Evolutionary conservation across 345 rosid genomes (phyloP).

Genomic region (Geranium rotundifolium): DNA sequence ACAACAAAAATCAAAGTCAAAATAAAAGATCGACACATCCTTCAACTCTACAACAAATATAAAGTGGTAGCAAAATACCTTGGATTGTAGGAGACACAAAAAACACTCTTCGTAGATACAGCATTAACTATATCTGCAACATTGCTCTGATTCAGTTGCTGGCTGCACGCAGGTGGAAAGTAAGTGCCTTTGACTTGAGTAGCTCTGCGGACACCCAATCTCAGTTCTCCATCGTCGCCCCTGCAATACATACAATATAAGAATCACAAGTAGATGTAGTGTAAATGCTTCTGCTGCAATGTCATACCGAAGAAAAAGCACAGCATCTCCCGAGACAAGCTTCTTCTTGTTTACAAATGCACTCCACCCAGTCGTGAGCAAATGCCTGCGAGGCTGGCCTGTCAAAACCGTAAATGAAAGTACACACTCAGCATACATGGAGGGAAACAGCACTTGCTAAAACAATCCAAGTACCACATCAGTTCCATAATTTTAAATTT

Average conservation of each 20-base stretch:
- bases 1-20: background rate
- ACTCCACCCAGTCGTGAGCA: slow-evolving; percentile 99
- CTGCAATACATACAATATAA: slow-evolving; percentile 25
- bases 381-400: slow-evolving; percentile 99
- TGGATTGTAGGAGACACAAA: slow-evolving; percentile 84
- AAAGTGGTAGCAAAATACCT: slow-evolving; percentile 35
- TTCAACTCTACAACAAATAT: background rate
- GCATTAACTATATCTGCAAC: slow-evolving; percentile 58
- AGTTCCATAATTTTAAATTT: too few species aligned
- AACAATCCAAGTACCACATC: too few species aligned
- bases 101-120: slow-evolving; percentile 41
- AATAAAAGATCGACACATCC: background rate
- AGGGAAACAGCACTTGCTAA: too few species aligned
- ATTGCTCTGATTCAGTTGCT: slow-evolving; percentile 44
- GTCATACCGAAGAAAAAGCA: slow-evolving; percentile 77
- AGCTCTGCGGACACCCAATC: slow-evolving; percentile 89
- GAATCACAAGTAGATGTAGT: too few species aligned
- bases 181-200: slow-evolving; percentile 50
- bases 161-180: slow-evolving; percentile 36
- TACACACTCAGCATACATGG: too few species aligned
- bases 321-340: slow-evolving; percentile 98
- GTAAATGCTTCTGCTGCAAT: background rate
- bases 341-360: slow-evolving; percentile 96
- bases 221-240: slow-evolving; percentile 88
- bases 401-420: background rate